Evolutionary conservation across 2,329 filamentous ascomycete species (phyloP), one percentile per base, ranked within the genome.

Genomic region (Pseudophaeomoniella oleicola): DNA sequence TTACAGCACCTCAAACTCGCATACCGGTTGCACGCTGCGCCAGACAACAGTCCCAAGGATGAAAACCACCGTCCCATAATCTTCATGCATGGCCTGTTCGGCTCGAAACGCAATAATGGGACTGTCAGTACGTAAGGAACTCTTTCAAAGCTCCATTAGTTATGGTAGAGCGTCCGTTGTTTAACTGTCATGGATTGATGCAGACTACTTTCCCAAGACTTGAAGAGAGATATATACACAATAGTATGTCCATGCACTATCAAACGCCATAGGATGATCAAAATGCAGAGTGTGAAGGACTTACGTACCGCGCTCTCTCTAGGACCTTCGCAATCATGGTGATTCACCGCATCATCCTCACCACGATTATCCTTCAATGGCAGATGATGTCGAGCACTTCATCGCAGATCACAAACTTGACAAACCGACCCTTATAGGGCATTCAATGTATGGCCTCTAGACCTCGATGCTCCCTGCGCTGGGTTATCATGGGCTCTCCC

Each of bases 271-370:
- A n/a, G 22, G 22, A 41, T 34, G 29, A 31, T 19, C 11, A 16
- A n/a, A 13, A 15, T 34, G 29, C 30, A n/a, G 12, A 27, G 19
- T 19, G 19, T 18, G 5, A 30, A 19, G 15, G 11, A 29, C 16
- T 16, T 39, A 11, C 14, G 27, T 36, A 30, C 31, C 35, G 18
- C 37, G 34, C 19, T 17, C 16, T 30, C 15, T 6, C 6, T 37
- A 86, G 81, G 88, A 96, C 56, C 71, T 94, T 13, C 75, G 88
- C 47, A 96, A 96, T 53, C 88, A 96, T 63, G 88, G 88, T 50
- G 80, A 92, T 29, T 93, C 85, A 1, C 82, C 85, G 1, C 87
- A 94, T 58, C 57, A 75, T 36, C 61, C 66, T 1, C 66, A 65
- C 2, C 90, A 96, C 57, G 79, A 88, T 60, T 96, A 96, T 57